A percentile compares a stretch with the other conserved stretches of the same genome.
phyloP scores from a whole-genome alignment of 495 filamentous ascomycete species.

The Aspergillus leporis region DNA sequence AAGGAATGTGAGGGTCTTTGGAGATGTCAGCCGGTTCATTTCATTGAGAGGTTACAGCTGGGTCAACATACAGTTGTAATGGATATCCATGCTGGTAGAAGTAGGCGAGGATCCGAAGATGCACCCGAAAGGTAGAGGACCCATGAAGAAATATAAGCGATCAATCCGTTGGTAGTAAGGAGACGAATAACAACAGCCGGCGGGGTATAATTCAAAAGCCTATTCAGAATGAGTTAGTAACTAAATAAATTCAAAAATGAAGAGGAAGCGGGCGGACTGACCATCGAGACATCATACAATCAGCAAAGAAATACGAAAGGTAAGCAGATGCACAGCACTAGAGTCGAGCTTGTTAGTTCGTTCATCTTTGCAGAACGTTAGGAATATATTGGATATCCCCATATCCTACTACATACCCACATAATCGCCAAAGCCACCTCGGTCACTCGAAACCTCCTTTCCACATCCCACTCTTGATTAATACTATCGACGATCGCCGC shows the following conservation, averaged over 20 bases:
- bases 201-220: constrained; percentile 86
- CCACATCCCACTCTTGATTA: constrained; percentile 52
- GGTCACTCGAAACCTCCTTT: constrained; percentile 63
- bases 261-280: constrained; percentile 33
- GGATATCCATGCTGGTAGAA: constrained; percentile 84
- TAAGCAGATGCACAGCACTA: constrained; percentile 82
- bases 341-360: constrained; percentile 7
- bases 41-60: not conserved
- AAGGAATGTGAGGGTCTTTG: constrained; percentile 69
- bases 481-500: constrained; percentile 48
- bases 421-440: constrained; percentile 79
- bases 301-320: constrained; percentile 86
- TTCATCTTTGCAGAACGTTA: not conserved
- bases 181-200: constrained; percentile 82
- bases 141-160: constrained; percentile 80
- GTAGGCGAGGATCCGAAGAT: constrained; percentile 70
- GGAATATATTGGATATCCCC: not conserved
- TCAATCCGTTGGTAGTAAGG: constrained; percentile 73
- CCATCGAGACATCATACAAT: constrained; percentile 92
- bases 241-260: not conserved
- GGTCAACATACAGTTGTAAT: constrained; percentile 67
- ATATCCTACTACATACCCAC: constrained; percentile 63
- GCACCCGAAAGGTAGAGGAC: constrained; percentile 75
- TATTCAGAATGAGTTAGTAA: constrained; percentile 25
- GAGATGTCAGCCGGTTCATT: constrained; percentile 3